A percentile compares a stretch with the other conserved stretches of the same genome.
Conservation (phyloP, 148 eudicot genomes). For the Vaccinium macrocarpon region DNA sequence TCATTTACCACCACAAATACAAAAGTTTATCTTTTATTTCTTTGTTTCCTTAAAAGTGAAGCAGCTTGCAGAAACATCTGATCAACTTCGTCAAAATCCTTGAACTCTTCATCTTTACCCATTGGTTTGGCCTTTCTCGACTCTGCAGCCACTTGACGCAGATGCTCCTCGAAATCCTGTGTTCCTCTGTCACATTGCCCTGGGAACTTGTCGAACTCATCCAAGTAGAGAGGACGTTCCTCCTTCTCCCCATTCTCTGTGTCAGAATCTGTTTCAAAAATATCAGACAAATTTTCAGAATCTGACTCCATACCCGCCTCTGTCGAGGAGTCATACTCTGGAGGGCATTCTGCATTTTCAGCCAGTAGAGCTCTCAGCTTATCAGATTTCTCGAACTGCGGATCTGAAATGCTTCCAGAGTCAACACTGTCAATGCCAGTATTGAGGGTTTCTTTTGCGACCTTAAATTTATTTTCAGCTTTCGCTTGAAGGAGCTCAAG, state of each 20-base stretch:
- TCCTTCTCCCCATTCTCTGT: constrained; percentile 36
- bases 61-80: constrained; percentile 74
- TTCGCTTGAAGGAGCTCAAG: constrained; percentile 66
- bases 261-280: constrained; percentile 84
- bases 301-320: constrained; percentile 54
- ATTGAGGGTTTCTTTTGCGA: constrained; percentile 24
- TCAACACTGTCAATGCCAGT: constrained; percentile 16
- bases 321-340: constrained; percentile 29
- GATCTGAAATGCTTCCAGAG: constrained; percentile 22
- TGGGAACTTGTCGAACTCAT: constrained; percentile 80
- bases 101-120: constrained; percentile 37
- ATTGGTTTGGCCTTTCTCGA: constrained; percentile 30
- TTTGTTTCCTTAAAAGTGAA: constrained; percentile 67
- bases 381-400: constrained; percentile 38
- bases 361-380: constrained; percentile 57
- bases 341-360: constrained; percentile 30
- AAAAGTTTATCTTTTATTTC: constrained; percentile 24
- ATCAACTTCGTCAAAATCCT: constrained; percentile 83
- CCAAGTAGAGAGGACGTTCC: constrained; percentile 57
- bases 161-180: constrained; percentile 50
- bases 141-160: constrained; percentile 51
- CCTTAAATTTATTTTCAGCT: constrained; percentile 30
- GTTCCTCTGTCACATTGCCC: constrained; percentile 29
- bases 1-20: not conserved
- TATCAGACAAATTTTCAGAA: constrained; percentile 79